phyloP scores from a whole-genome alignment of 1,284 basidiomycete genomes.

The Cystobasidium sp. region DNA sequence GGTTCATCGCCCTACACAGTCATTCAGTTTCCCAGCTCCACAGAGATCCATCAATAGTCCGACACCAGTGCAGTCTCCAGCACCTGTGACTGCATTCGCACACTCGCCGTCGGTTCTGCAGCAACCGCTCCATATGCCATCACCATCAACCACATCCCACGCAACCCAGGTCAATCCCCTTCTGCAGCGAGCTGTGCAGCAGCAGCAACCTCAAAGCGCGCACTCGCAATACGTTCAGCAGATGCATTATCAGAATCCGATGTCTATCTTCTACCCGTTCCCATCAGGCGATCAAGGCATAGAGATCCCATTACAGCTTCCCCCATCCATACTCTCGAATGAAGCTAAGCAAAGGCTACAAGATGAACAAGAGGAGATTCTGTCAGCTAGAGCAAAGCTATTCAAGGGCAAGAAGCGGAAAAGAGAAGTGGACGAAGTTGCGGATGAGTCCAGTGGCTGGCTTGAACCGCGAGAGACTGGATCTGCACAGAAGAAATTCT shows the following conservation, averaged over 20 bases:
- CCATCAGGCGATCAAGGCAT: conserved; percentile 21
- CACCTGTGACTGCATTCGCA: not conserved
- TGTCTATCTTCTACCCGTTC: conserved; percentile 9
- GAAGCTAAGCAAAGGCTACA: conserved; percentile 31
- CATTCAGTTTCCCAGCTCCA: conserved; percentile 7
- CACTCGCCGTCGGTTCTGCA: conserved; percentile 1
- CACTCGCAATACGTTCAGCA: conserved; percentile 10
- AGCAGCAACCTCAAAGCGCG: conserved; percentile 1
- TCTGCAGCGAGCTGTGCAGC: not conserved
- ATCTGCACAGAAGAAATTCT: conserved; percentile 25
- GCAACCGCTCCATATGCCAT: not conserved
- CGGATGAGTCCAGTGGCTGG: conserved; percentile 28
- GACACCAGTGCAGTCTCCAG: conserved; percentile 3
- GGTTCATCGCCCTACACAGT: not conserved
- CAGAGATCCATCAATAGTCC: not conserved
- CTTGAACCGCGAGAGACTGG: conserved; percentile 25
- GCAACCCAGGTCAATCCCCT: not conserved
- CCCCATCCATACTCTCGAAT: conserved; percentile 14
- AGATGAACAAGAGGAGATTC: conserved; percentile 16
- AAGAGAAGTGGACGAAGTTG: conserved; percentile 21
- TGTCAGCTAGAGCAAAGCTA: conserved; percentile 8
- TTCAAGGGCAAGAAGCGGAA: conserved; percentile 38
- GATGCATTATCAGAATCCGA: conserved; percentile 12
- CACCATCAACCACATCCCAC: not conserved
- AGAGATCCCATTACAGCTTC: conserved; percentile 27